Base-by-base conservation (phyloP, 345 rosid genomes). In the Aurinia saxatilis region DNA sequence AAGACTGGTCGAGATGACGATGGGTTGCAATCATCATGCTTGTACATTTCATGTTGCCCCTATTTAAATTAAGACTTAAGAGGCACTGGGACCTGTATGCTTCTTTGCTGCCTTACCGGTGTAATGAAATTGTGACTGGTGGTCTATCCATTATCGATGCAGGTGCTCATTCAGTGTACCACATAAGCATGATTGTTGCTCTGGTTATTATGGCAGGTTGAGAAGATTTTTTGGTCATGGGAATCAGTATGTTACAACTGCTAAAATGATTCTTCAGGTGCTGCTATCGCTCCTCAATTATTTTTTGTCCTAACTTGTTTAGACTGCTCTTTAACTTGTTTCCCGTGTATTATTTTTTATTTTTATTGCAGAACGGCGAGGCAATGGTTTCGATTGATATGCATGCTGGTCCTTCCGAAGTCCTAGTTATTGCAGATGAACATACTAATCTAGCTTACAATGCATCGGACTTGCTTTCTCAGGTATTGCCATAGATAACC, bases 331-430 rank as follows among this genome's bases (percentile, higher is more conserved):
- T 27, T 30, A 14, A 12, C 15, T 50, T 9, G 5, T 16, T 53
- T 27, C 39, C 9, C 17, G 57, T 40, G 5, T 41, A 57, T 40
- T 3, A 5, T 31, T 40, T 61, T 65, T 47, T 54, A 19, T 11
- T 33, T 25, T 27, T 58, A 13, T 19, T 36, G 56, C 87, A 93
- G 99, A 93, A 90, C 74, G 90, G 96, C 45, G 99, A 90, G 77
- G 99, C 97, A 69, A 87, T 93, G 99, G 73, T 93, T 68, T 90
- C 97, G 2, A 93, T 93, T 73, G 99, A 93, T 84, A 90, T 93
- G 99, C 99, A 96, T 44, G 99, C 97, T 57, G 99, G 97, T 38
- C 99, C 97, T 82, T 93, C 96, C 5, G 97, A 93, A 75, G 99
- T 90, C 52, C 54, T 90, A 52, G 97, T 93, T 42, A 85, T 90